These are phyloP conservation scores for Xylaria sp. DNA, from an alignment of 2,329 filamentous ascomycete species.

Conservation along the genomic window DNA sequence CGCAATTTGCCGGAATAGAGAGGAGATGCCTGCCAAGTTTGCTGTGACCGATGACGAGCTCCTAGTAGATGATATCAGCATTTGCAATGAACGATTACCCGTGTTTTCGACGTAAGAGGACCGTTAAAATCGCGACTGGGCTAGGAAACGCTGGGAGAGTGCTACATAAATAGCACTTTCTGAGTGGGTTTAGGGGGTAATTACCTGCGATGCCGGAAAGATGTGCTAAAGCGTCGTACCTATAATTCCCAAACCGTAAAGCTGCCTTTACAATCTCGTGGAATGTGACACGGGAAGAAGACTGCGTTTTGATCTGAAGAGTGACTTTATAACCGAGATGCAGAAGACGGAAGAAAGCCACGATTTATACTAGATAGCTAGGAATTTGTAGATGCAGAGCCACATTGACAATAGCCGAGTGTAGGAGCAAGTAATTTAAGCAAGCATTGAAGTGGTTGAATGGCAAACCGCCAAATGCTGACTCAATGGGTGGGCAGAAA, in stretches of 20 bases:
- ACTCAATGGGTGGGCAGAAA: slow-evolving; percentile 8
- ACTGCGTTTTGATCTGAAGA: not conserved
- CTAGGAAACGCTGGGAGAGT: too few species aligned
- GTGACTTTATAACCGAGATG: not conserved
- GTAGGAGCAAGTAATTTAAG: not conserved
- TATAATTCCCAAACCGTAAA: not conserved
- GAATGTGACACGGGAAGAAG: not conserved
- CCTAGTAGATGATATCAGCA: not conserved
- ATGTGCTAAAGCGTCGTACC: not conserved
- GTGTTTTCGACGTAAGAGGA: not conserved
- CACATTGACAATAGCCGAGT: not conserved
- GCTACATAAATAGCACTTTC: not conserved
- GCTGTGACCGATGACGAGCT: not conserved
- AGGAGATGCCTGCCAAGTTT: not conserved
- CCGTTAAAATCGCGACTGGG: not conserved
- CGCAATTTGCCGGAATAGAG: not conserved
- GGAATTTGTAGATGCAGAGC: not conserved
- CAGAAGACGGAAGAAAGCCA: not conserved
- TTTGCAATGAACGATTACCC: not conserved
- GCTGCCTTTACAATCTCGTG: not conserved
- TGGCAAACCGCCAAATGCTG: slow-evolving; percentile 15
- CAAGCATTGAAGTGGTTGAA: slow-evolving; percentile 8
- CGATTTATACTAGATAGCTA: slow-evolving; percentile 5
- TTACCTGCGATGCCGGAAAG: not conserved
- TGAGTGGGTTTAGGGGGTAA: not conserved